A percentile compares a stretch with the other conserved stretches of the same genome.
Evolutionary conservation across 805 yeast genomes (phyloP).

Genomic region (Blastobotrys muscicola): DNA sequence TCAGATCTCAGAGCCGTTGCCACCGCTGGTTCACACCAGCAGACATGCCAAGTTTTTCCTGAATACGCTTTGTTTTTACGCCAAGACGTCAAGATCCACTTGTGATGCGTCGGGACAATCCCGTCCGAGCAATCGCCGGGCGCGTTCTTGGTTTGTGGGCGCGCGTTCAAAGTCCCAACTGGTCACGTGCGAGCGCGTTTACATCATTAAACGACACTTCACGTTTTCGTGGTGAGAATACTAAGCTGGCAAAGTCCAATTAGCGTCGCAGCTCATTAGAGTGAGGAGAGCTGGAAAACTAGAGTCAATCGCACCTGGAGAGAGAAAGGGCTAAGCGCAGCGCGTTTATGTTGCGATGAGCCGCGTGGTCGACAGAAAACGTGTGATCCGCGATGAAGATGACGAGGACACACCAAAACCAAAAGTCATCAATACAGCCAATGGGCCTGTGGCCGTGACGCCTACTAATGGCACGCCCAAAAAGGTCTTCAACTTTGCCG

Average conservation of each 20-base stretch:
- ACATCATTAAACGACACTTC: neutral
- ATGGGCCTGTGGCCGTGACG: neutral
- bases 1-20: too few relatives aligned
- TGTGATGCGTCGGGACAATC: too few relatives aligned
- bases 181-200: too few relatives aligned
- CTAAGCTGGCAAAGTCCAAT: neutral
- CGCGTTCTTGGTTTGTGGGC: too few relatives aligned
- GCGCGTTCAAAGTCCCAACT: too few relatives aligned
- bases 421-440: neutral
- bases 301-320: too few relatives aligned
- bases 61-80: too few relatives aligned
- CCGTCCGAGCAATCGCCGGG: too few relatives aligned
- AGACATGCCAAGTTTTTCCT: too few relatives aligned
- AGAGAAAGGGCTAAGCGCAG: neutral
- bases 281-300: too few relatives aligned
- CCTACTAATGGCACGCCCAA: neutral
- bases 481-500: slow-evolving; percentile 33
- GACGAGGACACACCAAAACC: slow-evolving; percentile 4
- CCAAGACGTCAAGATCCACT: too few relatives aligned
- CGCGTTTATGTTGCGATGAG: slow-evolving; percentile 3
- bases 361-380: slow-evolving; percentile 14
- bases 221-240: slow-evolving; percentile 6
- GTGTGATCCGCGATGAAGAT: slow-evolving; percentile 14
- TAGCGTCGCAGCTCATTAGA: neutral
- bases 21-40: too few relatives aligned